A percentile compares a stretch with the other conserved stretches of the same genome.
Conservation (phyloP, 2,329 filamentous ascomycete species). For the Alternaria arborescens region DNA sequence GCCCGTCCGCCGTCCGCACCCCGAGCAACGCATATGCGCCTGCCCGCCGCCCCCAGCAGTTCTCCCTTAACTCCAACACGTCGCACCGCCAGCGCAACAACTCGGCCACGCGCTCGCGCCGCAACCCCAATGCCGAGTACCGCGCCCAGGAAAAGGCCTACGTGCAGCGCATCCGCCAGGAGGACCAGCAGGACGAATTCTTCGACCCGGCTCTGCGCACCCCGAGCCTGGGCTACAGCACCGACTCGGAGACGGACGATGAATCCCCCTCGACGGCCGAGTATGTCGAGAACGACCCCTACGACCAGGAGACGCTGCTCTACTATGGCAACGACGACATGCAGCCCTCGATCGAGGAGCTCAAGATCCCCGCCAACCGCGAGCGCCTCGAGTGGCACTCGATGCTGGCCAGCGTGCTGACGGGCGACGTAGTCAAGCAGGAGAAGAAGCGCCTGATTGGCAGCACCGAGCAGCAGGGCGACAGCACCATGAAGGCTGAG, state of each 20-base stretch:
- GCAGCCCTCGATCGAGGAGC: constrained; percentile 87
- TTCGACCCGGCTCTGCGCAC: constrained; percentile 73
- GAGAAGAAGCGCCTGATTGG: constrained; percentile 96
- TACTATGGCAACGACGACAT: constrained; percentile 91
- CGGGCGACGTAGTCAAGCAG: constrained; percentile 95
- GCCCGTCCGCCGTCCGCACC: constrained; percentile 56
- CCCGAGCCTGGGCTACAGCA: constrained; percentile 71
- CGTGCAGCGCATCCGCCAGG: constrained; percentile 87
- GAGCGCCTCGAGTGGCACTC: constrained; percentile 97
- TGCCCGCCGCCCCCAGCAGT: constrained; percentile 58
- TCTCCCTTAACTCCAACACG: constrained; percentile 53
- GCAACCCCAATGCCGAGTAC: constrained; percentile 76
- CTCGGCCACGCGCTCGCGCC: constrained; percentile 62
- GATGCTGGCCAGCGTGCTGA: constrained; percentile 94
- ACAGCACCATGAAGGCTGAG: constrained; percentile 72
- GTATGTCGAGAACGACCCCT: constrained; percentile 81
- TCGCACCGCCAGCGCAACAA: constrained; percentile 63
- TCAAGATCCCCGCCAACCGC: constrained; percentile 85
- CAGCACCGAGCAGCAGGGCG: constrained; percentile 75
- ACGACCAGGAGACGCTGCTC: constrained; percentile 90
- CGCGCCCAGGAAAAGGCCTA: constrained; percentile 93
- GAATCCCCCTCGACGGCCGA: constrained; percentile 88
- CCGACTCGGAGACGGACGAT: constrained; percentile 86
- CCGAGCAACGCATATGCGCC: constrained; percentile 62
- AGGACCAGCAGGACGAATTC: constrained; percentile 73